Evolutionary conservation across 495 filamentous ascomycete genomes (phyloP), one percentile per base, ranked within the genome.

Genomic region (Aspergillus baeticus): DNA sequence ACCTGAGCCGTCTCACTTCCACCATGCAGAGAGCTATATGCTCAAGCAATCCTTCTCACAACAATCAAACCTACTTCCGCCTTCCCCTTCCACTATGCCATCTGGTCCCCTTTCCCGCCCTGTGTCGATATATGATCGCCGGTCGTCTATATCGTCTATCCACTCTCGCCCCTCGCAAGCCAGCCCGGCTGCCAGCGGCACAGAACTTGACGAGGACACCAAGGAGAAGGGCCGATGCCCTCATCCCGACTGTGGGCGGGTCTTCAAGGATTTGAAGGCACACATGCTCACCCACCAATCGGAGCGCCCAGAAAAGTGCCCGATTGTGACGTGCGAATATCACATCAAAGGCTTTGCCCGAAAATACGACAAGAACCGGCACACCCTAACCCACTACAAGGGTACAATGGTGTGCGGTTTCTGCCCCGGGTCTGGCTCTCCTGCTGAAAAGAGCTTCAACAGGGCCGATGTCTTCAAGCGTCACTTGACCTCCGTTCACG

Each of bases 361-460:
- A 37, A 99, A 98, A 65, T 99, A 99, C 65, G 94, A 99, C 72
- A 98, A 97, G 76, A 98, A 98, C 69, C 78, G 94, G n/a, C 94
- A 99, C 67, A 96, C 93, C 0, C 69, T 99, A 60, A 99, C 95
- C 21, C 94, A 99, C 62, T 99, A 99, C 80, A 98, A 98, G 71
- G 95, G 95, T 5, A 98, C 92, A 6, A 98, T 99, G 95, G 91
- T 98, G 13, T 99, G 94, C 69, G 92, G 93, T 10, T 98, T 99
- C 72, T 99, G 94, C 59, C 91, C 94, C 2, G 91, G 92, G 2
- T 88, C 89, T 17, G 95, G 95, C 10, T 95, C 92, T 0, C 82
- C 92, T 1, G 90, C 89, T 2, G 94, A 98, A 70, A 99, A 99
- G 79, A 95, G 90, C 53, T 99, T 99, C 76, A 99, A 99, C 76